Conservation (phyloP, 805 yeast genomes). For the Kazachstania psychrophila region DNA sequence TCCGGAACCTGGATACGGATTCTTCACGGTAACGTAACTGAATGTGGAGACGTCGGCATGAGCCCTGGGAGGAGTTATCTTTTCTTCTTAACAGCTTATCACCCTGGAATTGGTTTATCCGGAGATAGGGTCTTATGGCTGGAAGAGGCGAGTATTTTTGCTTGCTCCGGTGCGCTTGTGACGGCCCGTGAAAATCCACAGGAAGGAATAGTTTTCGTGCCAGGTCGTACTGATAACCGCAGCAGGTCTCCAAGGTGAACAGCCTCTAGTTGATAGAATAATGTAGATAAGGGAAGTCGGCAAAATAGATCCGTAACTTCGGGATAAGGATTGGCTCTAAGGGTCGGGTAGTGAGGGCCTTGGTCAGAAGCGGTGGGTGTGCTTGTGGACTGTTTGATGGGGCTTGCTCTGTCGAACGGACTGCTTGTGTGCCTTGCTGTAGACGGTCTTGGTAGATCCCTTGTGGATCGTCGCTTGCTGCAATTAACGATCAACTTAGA, state of each 20-base stretch:
- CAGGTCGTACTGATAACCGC: conserved; percentile 39
- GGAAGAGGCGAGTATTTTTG: conserved; percentile 34
- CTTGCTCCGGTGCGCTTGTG: conserved; percentile 35
- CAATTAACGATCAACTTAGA: conserved; percentile 25
- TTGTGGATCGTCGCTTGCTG: conserved; percentile 25
- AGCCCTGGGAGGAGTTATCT: conserved; percentile 38
- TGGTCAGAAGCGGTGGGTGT: conserved; percentile 30
- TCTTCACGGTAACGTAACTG: conserved; percentile 36
- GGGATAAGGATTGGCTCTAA: conserved; percentile 38
- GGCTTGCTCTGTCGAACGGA: conserved; percentile 22
- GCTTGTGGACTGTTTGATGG: conserved; percentile 21
- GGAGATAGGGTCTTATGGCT: conserved; percentile 34
- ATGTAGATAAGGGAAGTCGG: conserved; percentile 39
- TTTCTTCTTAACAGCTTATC: conserved; percentile 35
- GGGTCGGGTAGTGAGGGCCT: conserved; percentile 35
- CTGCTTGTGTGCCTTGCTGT: conserved; percentile 23
- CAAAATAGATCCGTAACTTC: conserved; percentile 37
- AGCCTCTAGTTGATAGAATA: conserved; percentile 38
- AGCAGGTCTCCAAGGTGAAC: conserved; percentile 40
- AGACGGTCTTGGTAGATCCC: conserved; percentile 25
- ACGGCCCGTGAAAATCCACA: conserved; percentile 36
- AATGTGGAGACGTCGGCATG: conserved; percentile 26
- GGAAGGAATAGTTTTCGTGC: conserved; percentile 35
- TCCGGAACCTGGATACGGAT: conserved; percentile 38
- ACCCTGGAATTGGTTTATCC: conserved; percentile 36